Evolutionary conservation across 2,329 filamentous ascomycete genomes (phyloP).

Genomic region (Bretziella fagacearum): DNA sequence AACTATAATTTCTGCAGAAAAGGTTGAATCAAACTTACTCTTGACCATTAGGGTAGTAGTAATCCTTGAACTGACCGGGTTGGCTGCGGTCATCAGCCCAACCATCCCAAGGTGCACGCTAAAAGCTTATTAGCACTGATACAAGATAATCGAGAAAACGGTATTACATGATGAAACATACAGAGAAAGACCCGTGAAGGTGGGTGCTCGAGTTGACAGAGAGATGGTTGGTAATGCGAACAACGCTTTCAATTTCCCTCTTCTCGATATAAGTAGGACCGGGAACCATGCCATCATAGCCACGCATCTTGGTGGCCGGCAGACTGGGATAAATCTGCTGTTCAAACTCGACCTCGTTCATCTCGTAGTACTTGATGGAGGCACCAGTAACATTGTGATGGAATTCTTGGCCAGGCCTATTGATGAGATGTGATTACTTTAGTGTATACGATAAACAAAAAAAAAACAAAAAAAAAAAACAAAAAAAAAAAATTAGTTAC

Average conservation of each 20-base stretch:
- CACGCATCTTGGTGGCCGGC: conserved; percentile 21
- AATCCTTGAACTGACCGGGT: conserved; percentile 40
- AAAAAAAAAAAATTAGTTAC: background rate
- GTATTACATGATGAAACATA: background rate
- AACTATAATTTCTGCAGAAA: background rate
- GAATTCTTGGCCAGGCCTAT: conserved; percentile 18
- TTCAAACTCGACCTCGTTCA: conserved; percentile 21
- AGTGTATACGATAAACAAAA: background rate
- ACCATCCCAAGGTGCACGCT: conserved; percentile 26
- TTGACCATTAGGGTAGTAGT: conserved; percentile 43
- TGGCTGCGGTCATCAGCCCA: conserved; percentile 37
- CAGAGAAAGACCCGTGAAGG: conserved; percentile 35
- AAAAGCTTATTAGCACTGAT: background rate
- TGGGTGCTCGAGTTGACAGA: conserved; percentile 30
- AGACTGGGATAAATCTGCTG: conserved; percentile 25
- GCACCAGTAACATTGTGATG: conserved; percentile 23
- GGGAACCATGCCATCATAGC: conserved; percentile 38
- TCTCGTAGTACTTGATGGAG: conserved; percentile 23
- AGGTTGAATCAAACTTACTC: conserved; percentile 11
- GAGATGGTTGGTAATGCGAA: conserved; percentile 36
- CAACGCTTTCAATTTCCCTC: conserved; percentile 33
- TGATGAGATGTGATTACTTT: background rate
- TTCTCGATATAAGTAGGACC: conserved; percentile 36
- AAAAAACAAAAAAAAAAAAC: background rate
- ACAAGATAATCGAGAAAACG: background rate